Percentiles rank a stretch among this genome's conserved stretches.
Evolutionary conservation across 75 land plant species (phyloP).

Genomic region (Cunninghamia lanceolata): DNA sequence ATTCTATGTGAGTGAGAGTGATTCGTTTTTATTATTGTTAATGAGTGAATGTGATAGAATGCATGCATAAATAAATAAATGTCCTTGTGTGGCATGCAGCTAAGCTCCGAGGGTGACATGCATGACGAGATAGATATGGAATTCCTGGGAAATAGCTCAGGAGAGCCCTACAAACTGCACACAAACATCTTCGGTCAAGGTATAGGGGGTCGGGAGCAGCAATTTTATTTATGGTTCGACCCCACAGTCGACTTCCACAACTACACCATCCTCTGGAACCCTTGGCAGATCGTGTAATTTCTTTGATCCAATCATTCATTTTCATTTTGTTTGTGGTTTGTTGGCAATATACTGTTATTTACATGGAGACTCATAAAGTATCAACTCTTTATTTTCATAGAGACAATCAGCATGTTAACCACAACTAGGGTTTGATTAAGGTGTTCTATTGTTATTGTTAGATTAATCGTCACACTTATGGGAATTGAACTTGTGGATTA

Average conservation of each 20-base stretch:
- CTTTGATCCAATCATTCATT: not conserved
- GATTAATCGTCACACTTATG: no score
- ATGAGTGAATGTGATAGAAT: no score
- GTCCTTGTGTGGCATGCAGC: constrained; percentile 11
- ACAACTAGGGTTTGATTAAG: no score
- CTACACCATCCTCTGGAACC: constrained; percentile 48
- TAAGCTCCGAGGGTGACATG: constrained; percentile 23
- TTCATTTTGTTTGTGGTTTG: not conserved
- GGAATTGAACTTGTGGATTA: no score
- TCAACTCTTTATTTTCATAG: no score
- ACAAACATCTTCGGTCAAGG: constrained; percentile 47
- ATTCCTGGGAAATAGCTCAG: constrained; percentile 42
- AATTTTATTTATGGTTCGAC: constrained; percentile 53
- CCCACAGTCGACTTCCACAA: constrained; percentile 49
- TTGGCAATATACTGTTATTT: not conserved
- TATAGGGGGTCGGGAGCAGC: constrained; percentile 41
- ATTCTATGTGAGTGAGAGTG: no score
- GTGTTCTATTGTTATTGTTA: no score
- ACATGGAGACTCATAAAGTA: no score
- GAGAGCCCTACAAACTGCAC: constrained; percentile 46
- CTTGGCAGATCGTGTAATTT: constrained; percentile 35
- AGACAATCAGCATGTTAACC: no score
- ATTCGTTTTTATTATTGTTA: no score
- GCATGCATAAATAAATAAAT: no score
- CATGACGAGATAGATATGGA: constrained; percentile 59